Evolutionary conservation across 768 basidiomycete species (phyloP).

Genomic region (Kwoniella dendrophila): DNA sequence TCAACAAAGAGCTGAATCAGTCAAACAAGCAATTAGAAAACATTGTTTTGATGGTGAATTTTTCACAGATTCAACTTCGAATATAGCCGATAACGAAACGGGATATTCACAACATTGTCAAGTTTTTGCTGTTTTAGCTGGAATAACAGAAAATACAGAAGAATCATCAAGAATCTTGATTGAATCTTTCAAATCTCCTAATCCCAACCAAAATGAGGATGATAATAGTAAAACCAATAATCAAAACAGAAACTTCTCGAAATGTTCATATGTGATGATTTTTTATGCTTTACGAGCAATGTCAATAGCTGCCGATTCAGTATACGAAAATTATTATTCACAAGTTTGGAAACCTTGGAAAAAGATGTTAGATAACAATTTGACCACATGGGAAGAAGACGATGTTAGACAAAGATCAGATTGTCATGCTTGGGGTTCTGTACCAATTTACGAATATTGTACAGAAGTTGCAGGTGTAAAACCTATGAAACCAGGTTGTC

Average conservation of each 20-base stretch:
- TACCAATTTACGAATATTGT: constrained; percentile 34
- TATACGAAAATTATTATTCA: constrained; percentile 28
- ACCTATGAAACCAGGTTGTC: constrained; percentile 27
- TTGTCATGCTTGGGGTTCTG: constrained; percentile 42
- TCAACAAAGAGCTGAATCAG: constrained; percentile 1
- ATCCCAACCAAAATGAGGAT: no score
- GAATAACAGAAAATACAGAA: not conserved
- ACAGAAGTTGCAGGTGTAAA: constrained; percentile 38
- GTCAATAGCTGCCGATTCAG: constrained; percentile 19
- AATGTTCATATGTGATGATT: constrained; percentile 39
- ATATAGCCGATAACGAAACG: constrained; percentile 8
- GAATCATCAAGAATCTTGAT: constrained; percentile 11
- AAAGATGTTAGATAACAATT: constrained; percentile 29
- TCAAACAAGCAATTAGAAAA: constrained; percentile 21
- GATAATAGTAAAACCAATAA: no score
- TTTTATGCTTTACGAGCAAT: constrained; percentile 44
- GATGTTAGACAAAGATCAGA: constrained; percentile 38
- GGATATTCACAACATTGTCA: constrained; percentile 34
- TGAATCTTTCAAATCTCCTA: constrained; percentile 7
- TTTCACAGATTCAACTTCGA: constrained; percentile 26
- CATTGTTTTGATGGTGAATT: constrained; percentile 28
- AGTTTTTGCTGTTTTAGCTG: constrained; percentile 24
- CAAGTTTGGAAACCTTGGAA: constrained; percentile 27
- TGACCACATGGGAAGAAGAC: constrained; percentile 44
- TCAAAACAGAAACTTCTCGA: constrained; percentile 11